A percentile compares a stretch with the other conserved stretches of the same genome.
Evolutionary conservation across 805 yeast species (phyloP).

Genomic region (Metahyphopichia silvanorum): DNA sequence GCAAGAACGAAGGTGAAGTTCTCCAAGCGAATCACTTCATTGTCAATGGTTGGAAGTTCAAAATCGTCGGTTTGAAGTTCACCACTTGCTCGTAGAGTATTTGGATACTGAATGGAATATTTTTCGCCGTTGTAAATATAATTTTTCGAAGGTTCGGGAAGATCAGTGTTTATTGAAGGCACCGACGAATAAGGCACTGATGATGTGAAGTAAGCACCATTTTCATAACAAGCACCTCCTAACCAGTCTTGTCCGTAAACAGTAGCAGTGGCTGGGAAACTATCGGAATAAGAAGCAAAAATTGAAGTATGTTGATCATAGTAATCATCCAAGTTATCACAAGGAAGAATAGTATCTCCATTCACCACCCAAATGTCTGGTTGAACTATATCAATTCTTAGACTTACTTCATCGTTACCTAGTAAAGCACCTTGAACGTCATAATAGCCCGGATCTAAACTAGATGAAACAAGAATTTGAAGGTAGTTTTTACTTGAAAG

Average conservation of each 20-base stretch:
- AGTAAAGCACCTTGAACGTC: not conserved
- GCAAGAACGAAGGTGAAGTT: constrained; percentile 28
- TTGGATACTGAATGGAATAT: constrained; percentile 24
- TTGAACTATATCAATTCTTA: constrained; percentile 32
- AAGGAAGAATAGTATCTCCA: constrained; percentile 19
- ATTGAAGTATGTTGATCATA: constrained; percentile 2
- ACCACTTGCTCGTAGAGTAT: constrained; percentile 26
- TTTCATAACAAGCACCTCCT: constrained; percentile 24
- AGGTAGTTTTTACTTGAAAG: too few species aligned
- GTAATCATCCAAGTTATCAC: constrained; percentile 19
- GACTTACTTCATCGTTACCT: not conserved
- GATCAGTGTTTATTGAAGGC: too few species aligned
- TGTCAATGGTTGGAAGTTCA: constrained; percentile 10
- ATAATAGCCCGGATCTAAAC: too few species aligned
- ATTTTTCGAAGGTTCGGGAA: constrained; percentile 7
- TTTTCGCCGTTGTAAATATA: constrained; percentile 12
- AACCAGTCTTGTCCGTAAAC: too few species aligned
- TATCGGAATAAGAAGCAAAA: not conserved
- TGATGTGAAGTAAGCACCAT: constrained; percentile 20
- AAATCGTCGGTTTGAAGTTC: constrained; percentile 21
- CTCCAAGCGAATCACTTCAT: constrained; percentile 9
- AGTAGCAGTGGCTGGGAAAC: too few species aligned
- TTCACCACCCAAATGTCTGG: constrained; percentile 39
- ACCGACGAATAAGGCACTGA: constrained; percentile 3
- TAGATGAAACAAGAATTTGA: too few species aligned